Conservation (phyloP, 129 eudicot species). For the Artemisia argyi region DNA sequence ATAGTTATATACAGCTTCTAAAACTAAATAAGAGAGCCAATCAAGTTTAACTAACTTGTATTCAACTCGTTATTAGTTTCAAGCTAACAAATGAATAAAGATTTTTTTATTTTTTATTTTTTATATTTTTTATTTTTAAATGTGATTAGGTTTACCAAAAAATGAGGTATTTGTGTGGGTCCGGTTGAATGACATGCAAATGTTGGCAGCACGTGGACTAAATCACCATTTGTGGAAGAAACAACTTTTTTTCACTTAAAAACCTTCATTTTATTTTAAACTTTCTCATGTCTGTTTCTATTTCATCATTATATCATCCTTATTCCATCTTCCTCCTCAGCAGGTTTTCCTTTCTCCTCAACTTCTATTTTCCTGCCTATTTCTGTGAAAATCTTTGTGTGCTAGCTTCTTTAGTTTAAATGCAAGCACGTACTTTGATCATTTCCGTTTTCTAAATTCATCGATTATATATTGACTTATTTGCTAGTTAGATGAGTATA, state of each 20-base stretch:
- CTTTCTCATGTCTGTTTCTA: not conserved
- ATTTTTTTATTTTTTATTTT: too few species aligned
- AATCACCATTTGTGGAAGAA: not conserved
- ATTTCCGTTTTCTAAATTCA: not conserved
- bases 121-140: too few species aligned
- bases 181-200: not conserved
- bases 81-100: too few species aligned
- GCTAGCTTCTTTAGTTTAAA: not conserved
- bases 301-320: not conserved
- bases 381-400: not conserved
- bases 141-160: too few species aligned
- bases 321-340: constrained; percentile 2
- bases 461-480: not conserved
- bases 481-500: not conserved
- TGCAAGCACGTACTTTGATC: not conserved
- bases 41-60: too few species aligned
- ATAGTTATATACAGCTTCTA: too few species aligned
- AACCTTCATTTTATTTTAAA: not conserved
- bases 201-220: constrained; percentile 11
- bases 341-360: constrained; percentile 14
- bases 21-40: too few species aligned
- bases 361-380: not conserved
- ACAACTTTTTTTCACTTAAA: constrained; percentile 8
- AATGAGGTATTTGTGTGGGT: not conserved
- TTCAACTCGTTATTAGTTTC: too few species aligned